Percentiles rank a stretch among this genome's conserved stretches.
phyloP scores from a whole-genome alignment of 352 stramenopile species.

The Phytophthora cryptogea region DNA sequence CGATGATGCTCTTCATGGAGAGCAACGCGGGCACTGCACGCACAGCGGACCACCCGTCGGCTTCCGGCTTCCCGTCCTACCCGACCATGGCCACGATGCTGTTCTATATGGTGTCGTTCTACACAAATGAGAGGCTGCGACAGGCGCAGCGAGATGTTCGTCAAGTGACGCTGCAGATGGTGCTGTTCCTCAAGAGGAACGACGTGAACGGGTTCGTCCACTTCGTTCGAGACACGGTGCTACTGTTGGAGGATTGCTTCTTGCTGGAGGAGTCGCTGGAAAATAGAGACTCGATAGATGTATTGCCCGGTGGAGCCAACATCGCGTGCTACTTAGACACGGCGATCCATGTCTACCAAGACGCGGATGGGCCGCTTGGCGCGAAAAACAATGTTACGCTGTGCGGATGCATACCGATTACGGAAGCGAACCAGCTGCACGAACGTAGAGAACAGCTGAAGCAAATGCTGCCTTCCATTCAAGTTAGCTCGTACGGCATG shows the following conservation, averaged over 20 bases:
- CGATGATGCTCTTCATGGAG: slow-evolving; percentile 63
- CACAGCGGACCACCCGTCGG: slow-evolving; percentile 1
- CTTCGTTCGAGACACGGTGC: slow-evolving; percentile 63
- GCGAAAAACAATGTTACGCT: slow-evolving; percentile 36
- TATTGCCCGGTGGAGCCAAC: slow-evolving; percentile 23
- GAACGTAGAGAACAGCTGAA: slow-evolving; percentile 54
- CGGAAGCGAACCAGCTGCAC: slow-evolving; percentile 27
- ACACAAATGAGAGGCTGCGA: slow-evolving; percentile 43
- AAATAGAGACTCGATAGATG: slow-evolving; percentile 27
- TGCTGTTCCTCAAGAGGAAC: slow-evolving; percentile 54
- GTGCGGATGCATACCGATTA: slow-evolving; percentile 54
- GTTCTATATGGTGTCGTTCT: slow-evolving; percentile 80
- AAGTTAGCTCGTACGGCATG: slow-evolving; percentile 43
- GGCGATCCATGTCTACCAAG: slow-evolving; percentile 67
- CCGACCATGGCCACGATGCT: slow-evolving; percentile 64
- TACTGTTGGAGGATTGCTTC: slow-evolving; percentile 58
- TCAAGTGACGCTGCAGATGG: slow-evolving; percentile 55
- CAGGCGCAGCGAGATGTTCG: slow-evolving; percentile 51
- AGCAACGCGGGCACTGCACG: slow-evolving; percentile 2
- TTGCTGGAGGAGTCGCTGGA: slow-evolving; percentile 55
- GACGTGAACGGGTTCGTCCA: slow-evolving; percentile 68
- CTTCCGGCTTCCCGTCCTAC: slow-evolving; percentile 43
- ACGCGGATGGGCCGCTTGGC: slow-evolving; percentile 54
- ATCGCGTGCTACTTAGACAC: slow-evolving; percentile 63
- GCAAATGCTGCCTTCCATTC: slow-evolving; percentile 49